Percentiles rank a stretch among this genome's conserved stretches.
phyloP scores from a whole-genome alignment of 495 filamentous ascomycete genomes.

The Daldinia childiae region DNA sequence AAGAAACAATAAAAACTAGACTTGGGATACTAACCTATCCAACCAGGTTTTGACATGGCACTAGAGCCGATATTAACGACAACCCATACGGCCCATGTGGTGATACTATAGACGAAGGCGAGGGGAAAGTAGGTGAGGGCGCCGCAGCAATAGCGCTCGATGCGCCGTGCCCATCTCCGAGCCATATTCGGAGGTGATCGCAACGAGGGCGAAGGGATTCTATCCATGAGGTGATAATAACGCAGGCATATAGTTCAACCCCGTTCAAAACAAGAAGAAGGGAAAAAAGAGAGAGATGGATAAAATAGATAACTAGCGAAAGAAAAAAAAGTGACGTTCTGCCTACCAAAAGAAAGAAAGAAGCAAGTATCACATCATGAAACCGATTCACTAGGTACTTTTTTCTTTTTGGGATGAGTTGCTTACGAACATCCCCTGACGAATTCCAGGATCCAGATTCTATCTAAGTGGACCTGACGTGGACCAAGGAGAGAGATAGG shows the following conservation, averaged over 20 bases:
- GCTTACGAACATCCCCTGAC: constrained; percentile 2
- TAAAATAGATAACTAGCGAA: background rate
- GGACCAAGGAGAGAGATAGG: background rate
- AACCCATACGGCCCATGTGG: constrained; percentile 91
- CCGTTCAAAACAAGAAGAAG: background rate
- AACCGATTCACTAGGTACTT: constrained; percentile 17
- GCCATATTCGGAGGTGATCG: constrained; percentile 49
- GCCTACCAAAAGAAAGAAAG: constrained; percentile 7
- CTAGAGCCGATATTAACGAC: constrained; percentile 73
- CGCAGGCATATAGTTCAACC: constrained; percentile 3
- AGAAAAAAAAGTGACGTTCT: constrained; percentile 14
- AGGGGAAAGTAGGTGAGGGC: constrained; percentile 87
- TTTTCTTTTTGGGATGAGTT: constrained; percentile 7
- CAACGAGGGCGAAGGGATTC: constrained; percentile 40
- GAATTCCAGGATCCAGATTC: constrained; percentile 1
- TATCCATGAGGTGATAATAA: constrained; percentile 39
- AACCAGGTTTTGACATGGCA: constrained; percentile 63
- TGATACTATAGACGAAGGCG: constrained; percentile 85
- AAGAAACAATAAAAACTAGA: background rate
- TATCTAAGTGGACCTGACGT: background rate
- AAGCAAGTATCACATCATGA: constrained; percentile 39
- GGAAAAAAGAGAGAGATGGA: background rate
- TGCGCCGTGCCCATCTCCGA: constrained; percentile 72
- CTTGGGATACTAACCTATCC: constrained; percentile 69
- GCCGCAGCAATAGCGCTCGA: constrained; percentile 86